A percentile compares a stretch with the other conserved stretches of the same genome.
These are phyloP conservation scores for Pichia norvegensis DNA, from an alignment of 1,139 yeast genomes.

Conservation along the genomic window DNA sequence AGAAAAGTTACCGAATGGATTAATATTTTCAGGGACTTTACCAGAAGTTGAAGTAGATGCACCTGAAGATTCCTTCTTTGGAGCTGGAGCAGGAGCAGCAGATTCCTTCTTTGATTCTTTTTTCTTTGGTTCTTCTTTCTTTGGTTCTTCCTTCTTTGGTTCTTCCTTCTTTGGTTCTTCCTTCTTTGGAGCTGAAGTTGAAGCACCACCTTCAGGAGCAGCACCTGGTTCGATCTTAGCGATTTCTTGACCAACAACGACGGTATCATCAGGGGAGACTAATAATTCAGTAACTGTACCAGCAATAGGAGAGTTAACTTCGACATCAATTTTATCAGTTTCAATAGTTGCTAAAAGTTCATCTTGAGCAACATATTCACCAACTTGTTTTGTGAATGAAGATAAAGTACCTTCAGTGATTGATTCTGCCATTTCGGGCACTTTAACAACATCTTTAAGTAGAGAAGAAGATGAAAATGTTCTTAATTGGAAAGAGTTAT, in stretches of 20 bases:
- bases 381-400: constrained; percentile 71
- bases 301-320: constrained; percentile 87
- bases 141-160: constrained; percentile 40
- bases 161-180: constrained; percentile 34
- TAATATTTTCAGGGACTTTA: constrained; percentile 31
- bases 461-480: constrained; percentile 8
- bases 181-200: constrained; percentile 26
- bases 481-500: not conserved
- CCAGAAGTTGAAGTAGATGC: constrained; percentile 25
- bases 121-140: not conserved
- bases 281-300: constrained; percentile 85
- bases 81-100: constrained; percentile 22
- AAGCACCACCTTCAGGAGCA: constrained; percentile 61
- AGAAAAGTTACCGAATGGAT: constrained; percentile 53
- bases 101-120: constrained; percentile 24
- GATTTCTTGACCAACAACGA: constrained; percentile 91
- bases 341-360: constrained; percentile 95
- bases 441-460: constrained; percentile 49
- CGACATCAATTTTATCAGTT: constrained; percentile 96
- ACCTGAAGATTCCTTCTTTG: constrained; percentile 24
- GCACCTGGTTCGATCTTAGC: constrained; percentile 87
- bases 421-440: constrained; percentile 98
- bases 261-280: constrained; percentile 85
- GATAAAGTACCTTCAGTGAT: constrained; percentile 94
- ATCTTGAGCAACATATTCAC: constrained; percentile 81